phyloP scores from a whole-genome alignment of 2,329 filamentous ascomycete species.

The Magnaporthiopsis incrustans region DNA sequence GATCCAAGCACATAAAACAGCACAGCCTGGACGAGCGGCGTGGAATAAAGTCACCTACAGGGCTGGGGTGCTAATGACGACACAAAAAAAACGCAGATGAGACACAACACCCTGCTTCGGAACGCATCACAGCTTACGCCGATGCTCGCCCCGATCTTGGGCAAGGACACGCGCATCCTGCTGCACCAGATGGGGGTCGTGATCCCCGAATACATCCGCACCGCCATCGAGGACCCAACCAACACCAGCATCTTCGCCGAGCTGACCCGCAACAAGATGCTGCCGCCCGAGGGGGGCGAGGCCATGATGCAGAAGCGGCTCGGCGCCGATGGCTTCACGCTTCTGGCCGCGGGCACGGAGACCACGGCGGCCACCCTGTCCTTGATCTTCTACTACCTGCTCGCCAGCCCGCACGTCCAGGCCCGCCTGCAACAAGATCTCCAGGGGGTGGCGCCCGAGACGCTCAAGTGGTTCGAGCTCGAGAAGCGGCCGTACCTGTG shows the following conservation, averaged over 20 bases:
- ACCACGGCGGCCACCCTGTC: slow-evolving; percentile 24
- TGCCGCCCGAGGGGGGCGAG: slow-evolving; percentile 25
- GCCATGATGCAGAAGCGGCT: slow-evolving; percentile 28
- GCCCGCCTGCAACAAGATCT: slow-evolving; percentile 20
- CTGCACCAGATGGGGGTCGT: slow-evolving; percentile 13
- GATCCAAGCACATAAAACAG: not conserved
- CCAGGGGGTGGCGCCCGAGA: slow-evolving; percentile 14
- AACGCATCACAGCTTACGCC: slow-evolving; percentile 19
- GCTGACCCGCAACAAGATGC: slow-evolving; percentile 15
- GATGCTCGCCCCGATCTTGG: slow-evolving; percentile 16
- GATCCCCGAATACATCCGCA: slow-evolving; percentile 12
- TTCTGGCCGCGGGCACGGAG: slow-evolving; percentile 31
- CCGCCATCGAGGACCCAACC: slow-evolving; percentile 11
- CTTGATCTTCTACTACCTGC: slow-evolving; percentile 21
- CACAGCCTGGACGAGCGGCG: slow-evolving; percentile 6
- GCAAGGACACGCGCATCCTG: slow-evolving; percentile 11
- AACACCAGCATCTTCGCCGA: slow-evolving; percentile 6
- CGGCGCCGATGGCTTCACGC: slow-evolving; percentile 27
- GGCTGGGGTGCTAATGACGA: not conserved
- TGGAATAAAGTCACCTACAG: not conserved
- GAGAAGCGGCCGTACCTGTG: slow-evolving; percentile 31
- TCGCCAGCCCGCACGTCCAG: slow-evolving; percentile 16
- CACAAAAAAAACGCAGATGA: slow-evolving; percentile 12
- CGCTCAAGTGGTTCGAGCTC: slow-evolving; percentile 20
- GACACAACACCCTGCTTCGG: slow-evolving; percentile 21